Conservation (phyloP, 2,329 filamentous ascomycete genomes). For the Purpureocillium lavendulum region DNA sequence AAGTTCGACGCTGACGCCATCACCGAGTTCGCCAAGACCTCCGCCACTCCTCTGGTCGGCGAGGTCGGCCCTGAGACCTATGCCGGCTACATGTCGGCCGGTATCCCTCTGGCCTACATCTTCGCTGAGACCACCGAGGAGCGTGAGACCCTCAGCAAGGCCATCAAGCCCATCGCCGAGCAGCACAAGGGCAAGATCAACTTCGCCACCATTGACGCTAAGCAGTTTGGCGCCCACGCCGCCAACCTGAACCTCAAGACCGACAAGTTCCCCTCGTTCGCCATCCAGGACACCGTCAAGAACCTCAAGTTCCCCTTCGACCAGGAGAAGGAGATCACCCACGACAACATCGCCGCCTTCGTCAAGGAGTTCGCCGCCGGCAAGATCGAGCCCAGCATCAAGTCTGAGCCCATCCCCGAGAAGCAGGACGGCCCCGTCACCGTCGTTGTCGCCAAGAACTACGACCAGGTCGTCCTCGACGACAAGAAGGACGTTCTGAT, state of each 20-base stretch:
- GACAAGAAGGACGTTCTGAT: slow-evolving; percentile 94
- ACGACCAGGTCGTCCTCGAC: slow-evolving; percentile 84
- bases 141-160: slow-evolving; percentile 67
- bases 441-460: slow-evolving; percentile 87
- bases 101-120: slow-evolving; percentile 92
- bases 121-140: slow-evolving; percentile 90
- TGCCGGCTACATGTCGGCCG: slow-evolving; percentile 85
- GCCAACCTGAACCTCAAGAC: slow-evolving; percentile 95
- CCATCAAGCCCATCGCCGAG: slow-evolving; percentile 79
- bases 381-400: slow-evolving; percentile 92
- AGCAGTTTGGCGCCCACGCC: slow-evolving; percentile 87
- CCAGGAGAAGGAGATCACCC: slow-evolving; percentile 70
- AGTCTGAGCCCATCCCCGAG: slow-evolving; percentile 95
- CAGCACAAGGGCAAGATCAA: slow-evolving; percentile 92
- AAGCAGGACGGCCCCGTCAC: slow-evolving; percentile 82
- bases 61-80: slow-evolving; percentile 98
- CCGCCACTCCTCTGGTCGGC: slow-evolving; percentile 83
- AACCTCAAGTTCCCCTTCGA: slow-evolving; percentile 97
- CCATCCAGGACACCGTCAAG: slow-evolving; percentile 91
- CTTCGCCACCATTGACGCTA: slow-evolving; percentile 96
- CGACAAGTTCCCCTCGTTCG: slow-evolving; percentile 93
- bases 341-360: slow-evolving; percentile 66
- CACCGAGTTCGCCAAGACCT: slow-evolving; percentile 71
- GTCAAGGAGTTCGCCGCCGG: slow-evolving; percentile 77
- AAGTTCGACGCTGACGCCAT: slow-evolving; percentile 78